Evolutionary conservation across 164 flowering plant species (phyloP).

Genomic region (Tinospora cordifolia): DNA sequence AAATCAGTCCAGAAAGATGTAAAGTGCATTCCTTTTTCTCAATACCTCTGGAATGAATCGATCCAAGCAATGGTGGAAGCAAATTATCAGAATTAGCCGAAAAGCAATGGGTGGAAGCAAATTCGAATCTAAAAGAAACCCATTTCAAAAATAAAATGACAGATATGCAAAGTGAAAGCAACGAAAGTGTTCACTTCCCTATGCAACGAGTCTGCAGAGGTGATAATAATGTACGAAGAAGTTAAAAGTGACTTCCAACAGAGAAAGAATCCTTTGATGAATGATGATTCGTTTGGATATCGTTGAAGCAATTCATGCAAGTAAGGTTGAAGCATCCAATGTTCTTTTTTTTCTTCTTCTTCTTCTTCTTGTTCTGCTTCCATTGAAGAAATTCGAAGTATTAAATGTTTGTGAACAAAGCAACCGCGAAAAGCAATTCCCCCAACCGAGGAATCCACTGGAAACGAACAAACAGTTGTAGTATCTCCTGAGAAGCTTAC

Average conservation of each 20-base stretch:
- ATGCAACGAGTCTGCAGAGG: too few species aligned
- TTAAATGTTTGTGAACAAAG: constrained; percentile 9
- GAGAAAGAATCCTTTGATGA: neutral
- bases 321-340: neutral
- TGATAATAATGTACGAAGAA: too few species aligned
- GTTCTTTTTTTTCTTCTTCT: neutral
- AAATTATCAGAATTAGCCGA: neutral
- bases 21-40: too few species aligned
- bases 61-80: constrained; percentile 1
- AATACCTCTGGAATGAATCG: neutral
- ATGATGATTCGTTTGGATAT: neutral
- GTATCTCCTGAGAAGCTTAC: neutral
- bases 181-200: neutral
- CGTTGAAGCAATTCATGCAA: neutral
- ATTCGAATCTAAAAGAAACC: neutral
- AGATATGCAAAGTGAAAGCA: neutral
- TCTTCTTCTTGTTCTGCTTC: neutral
- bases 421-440: constrained; percentile 7
- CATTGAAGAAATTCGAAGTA: constrained; percentile 1
- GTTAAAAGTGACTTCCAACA: neutral
- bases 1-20: too few species aligned
- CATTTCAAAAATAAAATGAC: neutral
- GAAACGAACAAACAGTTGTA: neutral
- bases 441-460: neutral
- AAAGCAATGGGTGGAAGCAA: neutral